Evolutionary conservation across 805 yeast genomes (phyloP).

Genomic region (Teunomyces lycoperdinae): DNA sequence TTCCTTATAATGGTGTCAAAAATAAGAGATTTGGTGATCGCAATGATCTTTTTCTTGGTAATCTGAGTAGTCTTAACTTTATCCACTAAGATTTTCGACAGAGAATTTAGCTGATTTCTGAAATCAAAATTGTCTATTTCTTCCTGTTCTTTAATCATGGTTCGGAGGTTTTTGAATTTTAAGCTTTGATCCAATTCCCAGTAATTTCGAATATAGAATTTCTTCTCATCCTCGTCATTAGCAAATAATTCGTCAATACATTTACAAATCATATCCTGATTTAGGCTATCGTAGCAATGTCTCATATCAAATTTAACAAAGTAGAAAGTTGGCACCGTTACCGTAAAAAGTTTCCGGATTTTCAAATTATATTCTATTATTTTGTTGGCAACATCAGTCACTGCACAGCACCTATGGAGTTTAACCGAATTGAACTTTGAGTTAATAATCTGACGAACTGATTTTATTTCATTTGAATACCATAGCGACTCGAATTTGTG

Average conservation of each 20-base stretch:
- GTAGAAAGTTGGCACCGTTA: slow-evolving; percentile 35
- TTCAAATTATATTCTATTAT: slow-evolving; percentile 37
- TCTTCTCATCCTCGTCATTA: slow-evolving; percentile 14
- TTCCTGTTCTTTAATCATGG: slow-evolving; percentile 12
- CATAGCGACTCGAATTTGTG: slow-evolving; percentile 31
- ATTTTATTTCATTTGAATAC: slow-evolving; percentile 40
- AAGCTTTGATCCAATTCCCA: slow-evolving; percentile 5
- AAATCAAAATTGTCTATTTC: slow-evolving; percentile 14
- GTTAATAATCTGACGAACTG: slow-evolving; percentile 37
- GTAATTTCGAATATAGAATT: slow-evolving; percentile 19
- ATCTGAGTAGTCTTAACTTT: slow-evolving; percentile 33
- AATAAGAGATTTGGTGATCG: slow-evolving; percentile 51
- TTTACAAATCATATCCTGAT: slow-evolving; percentile 41
- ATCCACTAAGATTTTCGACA: slow-evolving; percentile 19
- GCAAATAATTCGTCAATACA: slow-evolving; percentile 30
- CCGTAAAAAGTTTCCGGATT: slow-evolving; percentile 4
- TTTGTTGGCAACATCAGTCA: slow-evolving; percentile 41
- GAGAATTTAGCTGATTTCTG: slow-evolving; percentile 3
- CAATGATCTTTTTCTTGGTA: slow-evolving; percentile 42
- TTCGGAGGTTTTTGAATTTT: slow-evolving; percentile 8
- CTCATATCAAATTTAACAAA: slow-evolving; percentile 72
- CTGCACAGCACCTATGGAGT: slow-evolving; percentile 33
- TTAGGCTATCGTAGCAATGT: slow-evolving; percentile 74
- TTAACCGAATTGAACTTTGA: slow-evolving; percentile 10
- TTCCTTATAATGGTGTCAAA: slow-evolving; percentile 45